A percentile compares a stretch with the other conserved stretches of the same genome.
Evolutionary conservation across 2,329 filamentous ascomycete genomes (phyloP).

Genomic region (Curvularia lunata): DNA sequence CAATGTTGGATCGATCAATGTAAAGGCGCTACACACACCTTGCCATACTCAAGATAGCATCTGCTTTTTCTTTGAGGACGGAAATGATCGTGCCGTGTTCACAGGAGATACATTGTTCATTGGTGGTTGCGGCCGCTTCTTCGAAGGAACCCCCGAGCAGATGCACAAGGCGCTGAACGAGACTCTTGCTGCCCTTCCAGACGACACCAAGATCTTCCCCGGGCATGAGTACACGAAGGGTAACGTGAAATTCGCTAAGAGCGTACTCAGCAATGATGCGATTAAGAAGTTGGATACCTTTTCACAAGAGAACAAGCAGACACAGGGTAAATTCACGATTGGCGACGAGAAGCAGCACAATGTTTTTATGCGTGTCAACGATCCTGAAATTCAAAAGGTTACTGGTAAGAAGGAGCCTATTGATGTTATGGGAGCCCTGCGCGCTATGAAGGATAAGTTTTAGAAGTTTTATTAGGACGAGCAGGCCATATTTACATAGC

Average conservation of each 20-base stretch:
- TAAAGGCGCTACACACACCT: constrained; percentile 90
- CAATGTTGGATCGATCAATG: constrained; percentile 79
- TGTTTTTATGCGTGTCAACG: constrained; percentile 92
- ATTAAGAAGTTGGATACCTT: constrained; percentile 78
- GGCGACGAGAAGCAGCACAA: constrained; percentile 98
- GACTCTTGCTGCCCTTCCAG: constrained; percentile 77
- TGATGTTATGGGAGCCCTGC: constrained; percentile 81
- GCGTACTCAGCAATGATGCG: constrained; percentile 73
- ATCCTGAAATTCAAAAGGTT: constrained; percentile 81
- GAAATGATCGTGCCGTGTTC: constrained; percentile 78
- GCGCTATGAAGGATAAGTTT: constrained; percentile 82
- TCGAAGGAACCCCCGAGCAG: constrained; percentile 81
- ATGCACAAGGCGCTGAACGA: constrained; percentile 95
- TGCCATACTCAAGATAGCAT: constrained; percentile 99
- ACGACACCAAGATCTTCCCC: constrained; percentile 91
- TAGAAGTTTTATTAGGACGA: constrained; percentile 14
- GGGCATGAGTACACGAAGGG: constrained; percentile 98
- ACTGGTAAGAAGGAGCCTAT: constrained; percentile 82
- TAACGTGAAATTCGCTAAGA: constrained; percentile 86
- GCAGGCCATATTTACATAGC: neutral
- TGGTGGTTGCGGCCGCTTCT: constrained; percentile 93
- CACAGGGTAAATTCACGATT: constrained; percentile 95
- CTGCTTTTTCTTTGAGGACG: constrained; percentile 90
- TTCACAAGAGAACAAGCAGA: constrained; percentile 80
- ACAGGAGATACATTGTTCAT: constrained; percentile 97